These are phyloP conservation scores for Colletotrichum abscissum DNA, from an alignment of 2,329 filamentous ascomycete species.

Conservation along the genomic window DNA sequence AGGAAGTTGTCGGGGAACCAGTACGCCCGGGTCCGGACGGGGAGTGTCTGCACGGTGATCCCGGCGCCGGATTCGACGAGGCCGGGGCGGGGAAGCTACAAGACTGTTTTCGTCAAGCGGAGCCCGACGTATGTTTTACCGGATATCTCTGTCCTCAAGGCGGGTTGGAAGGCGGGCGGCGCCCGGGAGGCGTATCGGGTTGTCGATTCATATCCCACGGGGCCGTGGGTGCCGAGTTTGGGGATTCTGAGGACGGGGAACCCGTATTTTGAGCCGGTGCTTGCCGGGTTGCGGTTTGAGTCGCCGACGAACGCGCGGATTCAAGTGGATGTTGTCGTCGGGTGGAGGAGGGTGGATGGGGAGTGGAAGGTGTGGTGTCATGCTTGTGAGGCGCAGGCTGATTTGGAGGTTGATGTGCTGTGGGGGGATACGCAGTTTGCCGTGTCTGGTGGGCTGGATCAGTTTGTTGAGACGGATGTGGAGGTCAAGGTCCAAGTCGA, in stretches of 20 bases:
- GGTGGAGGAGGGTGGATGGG: background rate
- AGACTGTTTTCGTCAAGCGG: background rate
- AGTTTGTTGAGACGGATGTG: background rate
- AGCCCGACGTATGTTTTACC: background rate
- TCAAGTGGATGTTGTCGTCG: background rate
- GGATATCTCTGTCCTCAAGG: background rate
- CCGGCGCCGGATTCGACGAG: slow-evolving; percentile 3
- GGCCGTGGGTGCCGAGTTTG: background rate
- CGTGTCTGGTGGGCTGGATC: background rate
- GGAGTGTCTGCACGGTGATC: background rate
- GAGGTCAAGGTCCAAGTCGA: background rate
- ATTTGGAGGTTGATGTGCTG: background rate
- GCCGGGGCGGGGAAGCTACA: background rate
- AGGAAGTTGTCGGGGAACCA: background rate
- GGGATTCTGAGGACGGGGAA: background rate
- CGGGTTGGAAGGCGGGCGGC: background rate
- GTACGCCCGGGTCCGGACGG: background rate
- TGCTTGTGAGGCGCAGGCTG: background rate
- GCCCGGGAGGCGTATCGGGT: background rate
- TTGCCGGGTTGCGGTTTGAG: background rate
- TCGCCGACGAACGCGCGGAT: background rate
- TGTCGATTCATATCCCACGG: background rate
- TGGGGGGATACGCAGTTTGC: background rate
- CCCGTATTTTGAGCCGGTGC: background rate
- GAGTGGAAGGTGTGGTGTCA: background rate